These are phyloP conservation scores for Wickerhamiella australiensis DNA, from an alignment of 805 yeast species.

Conservation along the genomic window DNA sequence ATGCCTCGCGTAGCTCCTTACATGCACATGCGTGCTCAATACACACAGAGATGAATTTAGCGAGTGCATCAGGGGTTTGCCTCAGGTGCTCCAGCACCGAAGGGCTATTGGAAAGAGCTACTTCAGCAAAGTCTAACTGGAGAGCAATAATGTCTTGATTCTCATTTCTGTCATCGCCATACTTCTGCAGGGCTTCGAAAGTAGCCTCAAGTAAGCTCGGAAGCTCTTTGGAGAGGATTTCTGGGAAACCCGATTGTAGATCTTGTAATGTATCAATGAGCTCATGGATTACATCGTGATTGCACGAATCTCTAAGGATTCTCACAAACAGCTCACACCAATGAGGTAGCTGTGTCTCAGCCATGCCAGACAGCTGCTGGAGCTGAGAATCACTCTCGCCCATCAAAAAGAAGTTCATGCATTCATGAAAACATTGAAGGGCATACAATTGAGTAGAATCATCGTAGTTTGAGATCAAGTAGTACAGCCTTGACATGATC, in stretches of 20 bases:
- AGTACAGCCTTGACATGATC: constrained; percentile 19
- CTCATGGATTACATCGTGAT: constrained; percentile 16
- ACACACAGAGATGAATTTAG: constrained; percentile 21
- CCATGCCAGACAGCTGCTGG: constrained; percentile 16
- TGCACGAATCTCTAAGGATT: constrained; percentile 4
- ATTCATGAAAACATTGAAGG: constrained; percentile 27
- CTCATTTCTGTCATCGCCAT: not conserved
- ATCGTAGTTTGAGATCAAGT: constrained; percentile 7
- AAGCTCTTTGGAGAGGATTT: constrained; percentile 16
- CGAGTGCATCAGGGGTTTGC: constrained; percentile 10
- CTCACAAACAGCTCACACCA: constrained; percentile 16
- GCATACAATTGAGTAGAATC: constrained; percentile 21
- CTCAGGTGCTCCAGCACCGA: not conserved
- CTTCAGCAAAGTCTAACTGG: constrained; percentile 17
- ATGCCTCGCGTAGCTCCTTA: constrained; percentile 33
- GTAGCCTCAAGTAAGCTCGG: constrained; percentile 15
- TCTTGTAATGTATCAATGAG: constrained; percentile 19
- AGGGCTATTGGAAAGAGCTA: constrained; percentile 13
- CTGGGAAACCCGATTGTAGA: constrained; percentile 21
- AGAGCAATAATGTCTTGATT: constrained; percentile 17
- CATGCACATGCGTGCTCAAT: constrained; percentile 35
- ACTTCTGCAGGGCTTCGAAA: constrained; percentile 4
- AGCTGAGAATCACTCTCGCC: constrained; percentile 23
- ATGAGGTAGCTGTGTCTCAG: constrained; percentile 14
- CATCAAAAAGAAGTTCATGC: constrained; percentile 25